phyloP scores from a whole-genome alignment of 805 yeast species.

The Candida andamanensis region DNA sequence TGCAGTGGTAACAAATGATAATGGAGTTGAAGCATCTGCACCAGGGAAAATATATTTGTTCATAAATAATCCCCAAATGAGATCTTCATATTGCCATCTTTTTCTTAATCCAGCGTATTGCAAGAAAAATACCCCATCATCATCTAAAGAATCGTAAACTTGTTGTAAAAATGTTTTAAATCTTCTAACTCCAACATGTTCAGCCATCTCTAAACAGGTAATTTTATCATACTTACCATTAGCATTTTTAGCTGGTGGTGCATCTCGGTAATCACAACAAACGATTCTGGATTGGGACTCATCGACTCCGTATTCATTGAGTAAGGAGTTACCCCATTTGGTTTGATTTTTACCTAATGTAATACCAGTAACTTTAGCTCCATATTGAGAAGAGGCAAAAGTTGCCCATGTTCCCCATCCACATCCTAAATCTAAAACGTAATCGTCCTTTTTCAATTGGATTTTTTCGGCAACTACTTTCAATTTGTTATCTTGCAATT shows the following conservation, averaged over 20 bases:
- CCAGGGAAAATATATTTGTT: slow-evolving; percentile 96
- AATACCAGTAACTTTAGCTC: slow-evolving; percentile 84
- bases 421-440: slow-evolving; percentile 81
- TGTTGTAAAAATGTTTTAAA: slow-evolving; percentile 71
- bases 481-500: slow-evolving; percentile 85
- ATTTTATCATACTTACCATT: slow-evolving; percentile 68
- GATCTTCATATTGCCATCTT: slow-evolving; percentile 91
- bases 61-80: slow-evolving; percentile 93
- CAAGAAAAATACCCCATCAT: slow-evolving; percentile 81
- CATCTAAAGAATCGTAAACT: slow-evolving; percentile 82
- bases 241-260: slow-evolving; percentile 57
- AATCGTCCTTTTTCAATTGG: slow-evolving; percentile 66
- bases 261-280: slow-evolving; percentile 86
- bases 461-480: slow-evolving; percentile 85
- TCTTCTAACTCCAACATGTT: slow-evolving; percentile 90
- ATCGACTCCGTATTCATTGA: slow-evolving; percentile 63
- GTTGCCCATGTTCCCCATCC: slow-evolving; percentile 96
- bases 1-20: slow-evolving; percentile 71
- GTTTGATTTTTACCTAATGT: slow-evolving; percentile 91
- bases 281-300: slow-evolving; percentile 68
- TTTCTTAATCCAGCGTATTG: slow-evolving; percentile 91
- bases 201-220: slow-evolving; percentile 92
- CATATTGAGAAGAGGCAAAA: slow-evolving; percentile 74
- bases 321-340: slow-evolving; percentile 74
- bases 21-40: slow-evolving; percentile 93